Evolutionary conservation across 306 rosid species (phyloP), one percentile per base, ranked within the genome.

Genomic region (Ziziphus jujuba): DNA sequence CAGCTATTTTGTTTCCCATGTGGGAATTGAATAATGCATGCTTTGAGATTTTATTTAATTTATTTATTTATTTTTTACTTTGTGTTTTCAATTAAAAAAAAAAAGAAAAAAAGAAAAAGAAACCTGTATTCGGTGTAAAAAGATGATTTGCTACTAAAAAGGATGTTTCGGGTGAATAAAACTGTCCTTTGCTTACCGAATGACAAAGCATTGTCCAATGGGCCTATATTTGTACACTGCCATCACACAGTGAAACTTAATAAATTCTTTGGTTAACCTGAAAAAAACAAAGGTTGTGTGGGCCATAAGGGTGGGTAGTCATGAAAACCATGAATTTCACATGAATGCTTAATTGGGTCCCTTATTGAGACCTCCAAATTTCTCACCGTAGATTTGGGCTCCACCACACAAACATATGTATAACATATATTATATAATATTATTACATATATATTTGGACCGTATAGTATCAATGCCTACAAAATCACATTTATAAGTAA

Each of bases 1-100:
- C 67, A 83, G 75, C 87, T 66, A 69, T 58, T 83, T 85, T 82
- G 82, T 76, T 82, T 73, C 70, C 89, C 91, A 86, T 86, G 92
- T 91, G 93, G 49, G 76, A 73, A 77, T 77, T 83, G 59, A 75
- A 64, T 75, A 79, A 52, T 75, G 15, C 53, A 40, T 43, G 69
- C 53, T 63, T 63, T 66, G 51, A 38, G 70, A 53, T 28, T 44
- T 62, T 16, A 52, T 54, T 4, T n/a, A 20, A 9, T 3, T 7
- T 56, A 55, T 24, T 10, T 24, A 25, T 11, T 9, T 24, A 24
- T 55, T 59, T 48, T 43, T 24, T 15, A 69, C 55, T 76, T 68
- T 74, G 9, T 24, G 38, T 52, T 63, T 43, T 65, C 53, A 13
- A 33, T 5, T 3, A 20, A 6, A 7, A 1, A 19, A 4, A 51